These are phyloP conservation scores for Quercus ilex DNA, from an alignment of 306 rosid genomes.

Conservation along the genomic window DNA sequence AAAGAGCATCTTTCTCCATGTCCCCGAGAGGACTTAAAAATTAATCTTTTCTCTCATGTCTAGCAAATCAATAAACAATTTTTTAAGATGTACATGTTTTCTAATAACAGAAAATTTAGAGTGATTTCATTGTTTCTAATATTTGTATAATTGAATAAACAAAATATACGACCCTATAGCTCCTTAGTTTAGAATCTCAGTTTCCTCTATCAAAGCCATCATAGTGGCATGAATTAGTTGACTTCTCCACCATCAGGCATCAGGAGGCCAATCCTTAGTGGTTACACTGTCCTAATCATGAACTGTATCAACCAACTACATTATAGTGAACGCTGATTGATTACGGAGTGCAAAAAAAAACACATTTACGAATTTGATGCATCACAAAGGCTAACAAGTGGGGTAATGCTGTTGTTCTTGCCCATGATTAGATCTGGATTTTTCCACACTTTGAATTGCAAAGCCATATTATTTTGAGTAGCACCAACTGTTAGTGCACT, in stretches of 20 bases:
- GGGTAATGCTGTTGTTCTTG: too few relatives aligned
- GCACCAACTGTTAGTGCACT: neutral
- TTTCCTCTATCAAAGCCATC: neutral
- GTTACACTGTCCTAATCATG: neutral
- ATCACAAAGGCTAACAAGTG: too few relatives aligned
- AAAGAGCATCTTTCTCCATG: too few relatives aligned
- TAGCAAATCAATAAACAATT: too few relatives aligned
- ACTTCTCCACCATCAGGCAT: neutral
- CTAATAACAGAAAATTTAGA: too few relatives aligned
- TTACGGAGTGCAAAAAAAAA: neutral
- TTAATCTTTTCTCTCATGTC: too few relatives aligned
- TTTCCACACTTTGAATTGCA: neutral
- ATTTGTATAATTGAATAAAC: too few relatives aligned
- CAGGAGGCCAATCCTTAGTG: neutral
- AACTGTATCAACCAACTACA: neutral
- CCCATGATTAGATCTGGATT: neutral
- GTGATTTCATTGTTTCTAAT: too few relatives aligned
- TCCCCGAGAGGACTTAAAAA: too few relatives aligned
- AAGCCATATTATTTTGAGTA: neutral
- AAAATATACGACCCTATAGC: too few relatives aligned
- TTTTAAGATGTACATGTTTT: too few relatives aligned
- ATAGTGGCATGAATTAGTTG: neutral
- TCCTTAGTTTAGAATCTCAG: neutral
- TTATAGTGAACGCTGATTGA: neutral
- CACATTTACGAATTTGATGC: neutral